These are phyloP conservation scores for Rhinocladiella mackenziei DNA, from an alignment of 2,329 filamentous ascomycete genomes.

Conservation along the genomic window DNA sequence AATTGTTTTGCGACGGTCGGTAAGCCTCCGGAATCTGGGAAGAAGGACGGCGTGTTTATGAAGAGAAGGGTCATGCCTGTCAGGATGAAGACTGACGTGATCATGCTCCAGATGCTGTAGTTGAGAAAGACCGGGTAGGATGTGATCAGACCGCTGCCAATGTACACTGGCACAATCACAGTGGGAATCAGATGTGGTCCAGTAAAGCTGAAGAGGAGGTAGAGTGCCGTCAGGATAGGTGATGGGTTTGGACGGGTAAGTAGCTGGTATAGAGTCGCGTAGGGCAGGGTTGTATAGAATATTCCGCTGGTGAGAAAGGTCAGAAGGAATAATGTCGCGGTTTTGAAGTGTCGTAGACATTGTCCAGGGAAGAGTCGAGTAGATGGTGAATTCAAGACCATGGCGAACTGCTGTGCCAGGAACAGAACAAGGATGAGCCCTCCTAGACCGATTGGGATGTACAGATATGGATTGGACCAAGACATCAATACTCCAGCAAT, in stretches of 20 bases:
- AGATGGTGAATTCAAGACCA: constrained; percentile 3
- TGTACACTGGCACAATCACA: constrained; percentile 13
- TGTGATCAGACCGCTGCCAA: constrained; percentile 18
- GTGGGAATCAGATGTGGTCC: constrained; percentile 16
- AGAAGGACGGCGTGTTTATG: constrained; percentile 11
- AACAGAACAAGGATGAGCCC: constrained; percentile 6
- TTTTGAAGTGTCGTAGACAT: constrained; percentile 16
- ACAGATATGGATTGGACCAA: constrained; percentile 13
- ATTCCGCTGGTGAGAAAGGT: constrained; percentile 14
- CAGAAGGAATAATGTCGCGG: constrained; percentile 11
- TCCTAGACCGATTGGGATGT: constrained; percentile 11
- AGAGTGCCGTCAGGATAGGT: constrained; percentile 12
- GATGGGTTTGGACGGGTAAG: constrained; percentile 12
- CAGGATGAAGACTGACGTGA: constrained; percentile 17
- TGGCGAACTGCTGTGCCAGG: constrained; percentile 12
- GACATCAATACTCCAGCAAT: constrained; percentile 10
- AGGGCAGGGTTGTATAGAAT: constrained; percentile 15
- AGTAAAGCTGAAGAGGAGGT: constrained; percentile 17
- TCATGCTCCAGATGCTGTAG: constrained; percentile 17
- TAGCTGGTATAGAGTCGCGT: constrained; percentile 19
- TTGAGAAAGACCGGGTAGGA: constrained; percentile 11
- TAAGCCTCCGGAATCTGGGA: constrained; percentile 1
- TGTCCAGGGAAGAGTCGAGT: constrained; percentile 11
- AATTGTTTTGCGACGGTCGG: constrained; percentile 15
- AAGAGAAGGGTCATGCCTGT: constrained; percentile 13